Conservation (phyloP, 164 flowering plant species). For the Vitis vinifera region ASM3070453v1 NC_081822.1:33633001-33633500, state of each 20-base stretch:
- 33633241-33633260: no score
- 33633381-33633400: background rate
- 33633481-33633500: constrained; percentile 13
- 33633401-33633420: constrained; percentile 3
- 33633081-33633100: background rate
- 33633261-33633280: no score
- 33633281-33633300: no score
- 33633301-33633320: no score
- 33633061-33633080: background rate
- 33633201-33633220: constrained; percentile 5
- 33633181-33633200: constrained; percentile 8
- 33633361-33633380: background rate
- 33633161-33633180: background rate
- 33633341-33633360: no score
- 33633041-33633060: background rate
- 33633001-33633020: background rate
- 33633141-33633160: background rate
- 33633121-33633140: background rate
- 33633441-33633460: constrained; percentile 14
- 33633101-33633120: constrained; percentile 7
- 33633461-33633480: constrained; percentile 14
- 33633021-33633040: background rate
- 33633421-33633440: constrained; percentile 9
- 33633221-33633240: background rate
- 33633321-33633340: no score